phyloP scores from a whole-genome alignment of 768 basidiomycete genomes.

The Phaeotremella fagi region DNA sequence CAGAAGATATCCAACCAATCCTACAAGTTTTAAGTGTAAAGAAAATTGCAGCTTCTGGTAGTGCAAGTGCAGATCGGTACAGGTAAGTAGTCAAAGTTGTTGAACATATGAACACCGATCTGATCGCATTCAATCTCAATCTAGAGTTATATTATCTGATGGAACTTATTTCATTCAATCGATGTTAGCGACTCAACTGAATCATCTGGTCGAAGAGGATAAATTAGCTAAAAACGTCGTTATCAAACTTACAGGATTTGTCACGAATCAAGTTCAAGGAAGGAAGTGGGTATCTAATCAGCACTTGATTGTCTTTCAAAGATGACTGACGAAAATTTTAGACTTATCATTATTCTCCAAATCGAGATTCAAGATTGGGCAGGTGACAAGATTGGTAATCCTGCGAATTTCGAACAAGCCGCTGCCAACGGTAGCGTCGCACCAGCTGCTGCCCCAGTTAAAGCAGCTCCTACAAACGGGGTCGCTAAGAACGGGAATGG shows the following conservation, averaged over 20 bases:
- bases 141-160: constrained; percentile 74
- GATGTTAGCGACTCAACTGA: constrained; percentile 92
- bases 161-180: constrained; percentile 80
- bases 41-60: constrained; percentile 56
- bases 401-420: constrained; percentile 47
- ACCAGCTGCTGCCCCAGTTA: constrained; percentile 37
- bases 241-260: constrained; percentile 66
- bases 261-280: constrained; percentile 75
- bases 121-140: constrained; percentile 48
- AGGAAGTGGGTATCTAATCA: constrained; percentile 60
- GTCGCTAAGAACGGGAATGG: not conserved
- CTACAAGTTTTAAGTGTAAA: constrained; percentile 82
- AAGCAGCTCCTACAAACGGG: constrained; percentile 30
- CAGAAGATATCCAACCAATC: constrained; percentile 50
- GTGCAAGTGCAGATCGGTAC: constrained; percentile 48
- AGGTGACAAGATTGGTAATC: constrained; percentile 71
- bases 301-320: not conserved
- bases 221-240: constrained; percentile 64
- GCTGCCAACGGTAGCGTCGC: constrained; percentile 50
- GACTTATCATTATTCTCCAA: constrained; percentile 74
- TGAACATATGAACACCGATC: not conserved
- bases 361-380: constrained; percentile 20
- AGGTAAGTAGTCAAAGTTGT: constrained; percentile 28
- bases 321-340: constrained; percentile 40
- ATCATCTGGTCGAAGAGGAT: constrained; percentile 63